A percentile compares a stretch with the other conserved stretches of the same genome.
These are phyloP conservation scores for Colletotrichum euphorbiae DNA, from an alignment of 2,329 filamentous ascomycete genomes.

Conservation along the genomic window DNA sequence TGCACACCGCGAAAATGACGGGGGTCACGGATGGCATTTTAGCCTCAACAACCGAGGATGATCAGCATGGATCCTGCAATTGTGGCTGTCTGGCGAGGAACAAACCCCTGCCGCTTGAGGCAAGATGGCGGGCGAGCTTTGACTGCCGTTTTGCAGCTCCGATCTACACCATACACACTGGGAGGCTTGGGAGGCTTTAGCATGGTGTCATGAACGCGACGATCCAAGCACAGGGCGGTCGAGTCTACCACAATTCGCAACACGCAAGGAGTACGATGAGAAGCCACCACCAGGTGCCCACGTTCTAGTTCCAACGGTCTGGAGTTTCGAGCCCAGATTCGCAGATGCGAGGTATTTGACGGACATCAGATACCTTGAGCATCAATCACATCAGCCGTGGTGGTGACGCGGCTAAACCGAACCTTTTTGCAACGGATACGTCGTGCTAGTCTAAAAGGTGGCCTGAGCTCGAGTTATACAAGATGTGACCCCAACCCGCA, in stretches of 20 bases:
- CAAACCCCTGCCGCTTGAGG: slow-evolving; percentile 23
- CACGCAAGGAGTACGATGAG: neutral
- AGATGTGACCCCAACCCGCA: slow-evolving; percentile 15
- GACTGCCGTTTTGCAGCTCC: slow-evolving; percentile 28
- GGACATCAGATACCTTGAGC: neutral
- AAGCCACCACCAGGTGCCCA: neutral
- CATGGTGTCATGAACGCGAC: slow-evolving; percentile 7
- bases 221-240: neutral
- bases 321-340: neutral
- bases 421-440: neutral
- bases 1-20: slow-evolving; percentile 10
- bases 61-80: slow-evolving; percentile 25
- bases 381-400: neutral
- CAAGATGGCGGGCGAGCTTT: slow-evolving; percentile 14
- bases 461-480: slow-evolving; percentile 20
- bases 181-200: neutral
- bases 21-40: slow-evolving; percentile 9
- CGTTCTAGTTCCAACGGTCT: slow-evolving; percentile 6
- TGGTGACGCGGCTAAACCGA: neutral
- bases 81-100: slow-evolving; percentile 34
- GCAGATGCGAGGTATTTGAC: neutral
- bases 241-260: too few relatives aligned
- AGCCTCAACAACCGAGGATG: slow-evolving; percentile 15
- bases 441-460: neutral
- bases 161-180: slow-evolving; percentile 8